Evolutionary conservation across 2,329 filamentous ascomycete genomes (phyloP), one percentile per base, ranked within the genome.

Genomic region (Calonectria honghensis): DNA sequence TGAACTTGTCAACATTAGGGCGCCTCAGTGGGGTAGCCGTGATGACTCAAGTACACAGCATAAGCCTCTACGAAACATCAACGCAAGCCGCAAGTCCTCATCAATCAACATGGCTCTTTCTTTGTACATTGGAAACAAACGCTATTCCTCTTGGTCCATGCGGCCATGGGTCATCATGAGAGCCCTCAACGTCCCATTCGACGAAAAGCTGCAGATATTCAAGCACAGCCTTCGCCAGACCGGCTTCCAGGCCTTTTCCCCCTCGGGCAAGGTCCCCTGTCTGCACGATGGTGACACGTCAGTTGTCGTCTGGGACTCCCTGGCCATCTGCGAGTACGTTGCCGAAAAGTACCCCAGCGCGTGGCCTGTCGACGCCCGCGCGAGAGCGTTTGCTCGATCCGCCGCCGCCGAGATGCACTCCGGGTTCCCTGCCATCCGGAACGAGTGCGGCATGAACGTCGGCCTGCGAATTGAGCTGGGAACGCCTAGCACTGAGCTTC

Each of bases 321-420:
- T 89, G 18, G 85, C 88, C 70, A 89, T 90, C 63, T 82, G 82
- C 81, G 88, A 89, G 71, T 87, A 86, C 76, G 79, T 90, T 5
- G 86, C 87, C 24, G 88, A 90, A 73, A 76, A 78, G 27, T 78
- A 87, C 65, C 85, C 87, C 0, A 73, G 72, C n/a, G 84, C 86
- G 0, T 90, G 88, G 85, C 88, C 88, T 0, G 41, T 69, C 7
- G 84, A 86, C 72, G 66, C 79, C 16, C 78, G 80, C 6, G 84
- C 87, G 2, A 83, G 87, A 14, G 86, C 87, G 1, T 86, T 85
- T 74, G 88, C 88, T 18, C 82, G 87, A 48, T 82, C 81, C 35
- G 88, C 87, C 10, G 84, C 85, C 6, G 85, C 87, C 0, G 86
- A 88, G 78, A 89, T 89, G 87, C 87, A 89, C 80, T 83, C 87